phyloP scores from a whole-genome alignment of 441 rosid genomes.

The Isatis lusitanica region DNA sequence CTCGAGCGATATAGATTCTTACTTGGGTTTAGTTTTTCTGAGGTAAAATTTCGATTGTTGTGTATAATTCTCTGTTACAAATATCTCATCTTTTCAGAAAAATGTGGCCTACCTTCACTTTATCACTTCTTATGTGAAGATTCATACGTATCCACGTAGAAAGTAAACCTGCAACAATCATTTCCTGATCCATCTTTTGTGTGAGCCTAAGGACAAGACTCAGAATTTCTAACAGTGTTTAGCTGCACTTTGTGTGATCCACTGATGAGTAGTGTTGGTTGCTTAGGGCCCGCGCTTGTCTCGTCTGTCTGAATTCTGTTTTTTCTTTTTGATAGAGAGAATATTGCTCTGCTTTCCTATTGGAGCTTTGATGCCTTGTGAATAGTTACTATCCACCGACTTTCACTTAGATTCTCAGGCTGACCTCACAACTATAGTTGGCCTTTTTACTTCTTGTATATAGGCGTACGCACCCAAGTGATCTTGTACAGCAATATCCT shows the following conservation, averaged over 20 bases:
- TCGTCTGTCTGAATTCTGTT: conserved; percentile 24
- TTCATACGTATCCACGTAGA: background rate
- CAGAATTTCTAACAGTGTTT: conserved; percentile 21
- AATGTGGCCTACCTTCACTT: background rate
- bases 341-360: conserved; percentile 23
- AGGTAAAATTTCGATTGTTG: background rate
- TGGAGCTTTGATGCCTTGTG: conserved; percentile 29
- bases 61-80: background rate
- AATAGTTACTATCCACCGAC: conserved; percentile 22
- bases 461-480: conserved; percentile 11
- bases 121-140: background rate
- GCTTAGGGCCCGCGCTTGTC: conserved; percentile 32
- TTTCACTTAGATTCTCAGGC: conserved; percentile 26
- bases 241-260: conserved; percentile 33
- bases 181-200: conserved; percentile 9
- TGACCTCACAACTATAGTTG: conserved; percentile 5
- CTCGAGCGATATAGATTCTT: background rate
- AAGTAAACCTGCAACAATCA: conserved; percentile 5
- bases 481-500: background rate
- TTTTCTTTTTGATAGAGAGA: background rate
- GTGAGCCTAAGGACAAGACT: conserved; percentile 32
- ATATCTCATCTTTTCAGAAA: background rate
- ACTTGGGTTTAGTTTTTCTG: conserved; percentile 21
- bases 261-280: conserved; percentile 23
- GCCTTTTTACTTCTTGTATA: conserved; percentile 5